Percentiles rank a stretch among this genome's conserved stretches.
Evolutionary conservation across 371 early-diverging fungal species (phyloP).

Genomic region (Nematocida minor): DNA sequence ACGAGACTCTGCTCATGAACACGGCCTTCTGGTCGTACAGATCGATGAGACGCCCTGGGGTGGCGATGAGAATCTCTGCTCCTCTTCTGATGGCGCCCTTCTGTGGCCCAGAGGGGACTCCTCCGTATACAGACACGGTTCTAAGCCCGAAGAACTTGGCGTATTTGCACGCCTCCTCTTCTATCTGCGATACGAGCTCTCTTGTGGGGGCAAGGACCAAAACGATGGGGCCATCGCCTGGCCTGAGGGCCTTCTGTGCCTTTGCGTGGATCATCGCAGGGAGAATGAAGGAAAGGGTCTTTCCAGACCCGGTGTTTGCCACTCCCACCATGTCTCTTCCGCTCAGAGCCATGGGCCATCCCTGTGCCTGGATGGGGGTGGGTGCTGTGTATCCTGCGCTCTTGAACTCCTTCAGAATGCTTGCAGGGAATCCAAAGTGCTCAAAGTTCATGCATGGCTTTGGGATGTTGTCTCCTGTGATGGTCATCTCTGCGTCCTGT

Average conservation of each 20-base stretch:
- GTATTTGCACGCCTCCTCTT: constrained; percentile 62
- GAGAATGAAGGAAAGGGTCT: constrained; percentile 87
- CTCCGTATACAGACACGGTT: constrained; percentile 89
- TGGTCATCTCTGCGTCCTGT: constrained; percentile 66
- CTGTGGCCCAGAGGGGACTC: constrained; percentile 85
- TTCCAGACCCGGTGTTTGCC: constrained; percentile 95
- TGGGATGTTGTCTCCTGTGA: constrained; percentile 67
- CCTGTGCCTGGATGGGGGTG: constrained; percentile 93
- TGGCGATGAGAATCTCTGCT: constrained; percentile 93
- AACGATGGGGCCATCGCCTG: constrained; percentile 93
- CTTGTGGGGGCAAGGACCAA: constrained; percentile 95
- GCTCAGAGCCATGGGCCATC: constrained; percentile 95
- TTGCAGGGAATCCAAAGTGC: constrained; percentile 69
- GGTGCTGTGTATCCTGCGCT: constrained; percentile 78
- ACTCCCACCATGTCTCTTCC: constrained; percentile 96
- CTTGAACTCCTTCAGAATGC: constrained; percentile 75
- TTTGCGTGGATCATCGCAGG: constrained; percentile 96
- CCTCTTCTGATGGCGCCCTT: constrained; percentile 79
- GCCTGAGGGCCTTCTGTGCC: constrained; percentile 80
- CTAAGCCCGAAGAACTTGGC: constrained; percentile 71
- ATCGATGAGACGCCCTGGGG: constrained; percentile 96
- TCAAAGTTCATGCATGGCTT: constrained; percentile 75
- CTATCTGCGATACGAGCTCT: constrained; percentile 74
- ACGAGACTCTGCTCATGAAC: constrained; percentile 85
- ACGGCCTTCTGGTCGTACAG: constrained; percentile 72